Evolutionary conservation across 1,284 basidiomycete species (phyloP).

Genomic region (Ustilago nuda): DNA sequence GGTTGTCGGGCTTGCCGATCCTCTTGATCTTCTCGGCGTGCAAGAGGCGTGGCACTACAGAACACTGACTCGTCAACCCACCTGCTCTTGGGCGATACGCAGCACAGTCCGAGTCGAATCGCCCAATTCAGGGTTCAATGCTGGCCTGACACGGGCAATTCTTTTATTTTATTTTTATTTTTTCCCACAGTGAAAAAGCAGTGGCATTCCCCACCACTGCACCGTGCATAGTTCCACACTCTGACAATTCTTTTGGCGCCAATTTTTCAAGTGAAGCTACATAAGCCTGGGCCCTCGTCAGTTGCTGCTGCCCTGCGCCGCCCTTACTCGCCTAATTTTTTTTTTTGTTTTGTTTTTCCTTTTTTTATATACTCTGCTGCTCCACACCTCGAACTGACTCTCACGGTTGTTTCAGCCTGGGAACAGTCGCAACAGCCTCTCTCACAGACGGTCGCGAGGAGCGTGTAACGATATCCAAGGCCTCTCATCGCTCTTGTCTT

Average conservation of each 20-base stretch:
- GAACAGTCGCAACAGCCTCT: background rate
- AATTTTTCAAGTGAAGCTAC: too few species aligned
- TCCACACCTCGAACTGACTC: slow-evolving; percentile 5
- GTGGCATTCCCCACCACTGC: slow-evolving; percentile 1
- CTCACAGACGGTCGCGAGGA: background rate
- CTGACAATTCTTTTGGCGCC: too few species aligned
- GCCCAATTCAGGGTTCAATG: background rate
- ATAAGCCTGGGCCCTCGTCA: background rate
- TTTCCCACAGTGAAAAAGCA: background rate
- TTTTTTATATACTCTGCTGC: background rate
- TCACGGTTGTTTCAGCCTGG: background rate
- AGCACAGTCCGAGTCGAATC: slow-evolving; percentile 5
- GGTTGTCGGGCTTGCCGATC: too few species aligned
- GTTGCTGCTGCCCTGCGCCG: background rate
- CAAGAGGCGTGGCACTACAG: too few species aligned
- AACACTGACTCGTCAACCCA: background rate
- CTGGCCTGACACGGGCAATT: slow-evolving; percentile 1
- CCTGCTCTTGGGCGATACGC: background rate
- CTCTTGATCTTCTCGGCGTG: too few species aligned
- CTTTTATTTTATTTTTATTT: background rate
- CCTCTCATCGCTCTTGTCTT: background rate
- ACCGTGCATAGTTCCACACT: background rate
- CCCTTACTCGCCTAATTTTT: slow-evolving; percentile 5
- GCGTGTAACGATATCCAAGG: too few species aligned
- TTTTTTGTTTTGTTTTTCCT: too few species aligned